These are phyloP conservation scores for Escallonia herrerae DNA, from an alignment of 129 eudicot species.

Conservation along the genomic window DNA sequence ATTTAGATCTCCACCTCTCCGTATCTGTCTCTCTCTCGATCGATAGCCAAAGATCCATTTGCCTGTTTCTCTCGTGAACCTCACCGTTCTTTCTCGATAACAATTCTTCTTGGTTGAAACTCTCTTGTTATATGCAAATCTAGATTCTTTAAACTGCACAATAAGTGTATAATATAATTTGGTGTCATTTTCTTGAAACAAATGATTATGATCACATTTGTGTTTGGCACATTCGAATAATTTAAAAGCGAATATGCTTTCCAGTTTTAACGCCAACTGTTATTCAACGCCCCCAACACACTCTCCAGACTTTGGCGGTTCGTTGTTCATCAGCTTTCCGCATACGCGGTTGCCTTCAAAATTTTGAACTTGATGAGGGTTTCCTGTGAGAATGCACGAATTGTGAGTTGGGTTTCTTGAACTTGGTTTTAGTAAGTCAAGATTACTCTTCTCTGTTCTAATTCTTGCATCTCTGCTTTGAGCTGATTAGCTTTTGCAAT, in stretches of 20 bases:
- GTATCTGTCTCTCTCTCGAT: not conserved
- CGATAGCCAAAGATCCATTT: not conserved
- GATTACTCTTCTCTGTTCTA: constrained; percentile 7
- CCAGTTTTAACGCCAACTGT: constrained; percentile 22
- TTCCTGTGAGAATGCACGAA: too few relatives aligned
- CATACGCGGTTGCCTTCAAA: constrained; percentile 12
- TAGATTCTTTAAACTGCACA: not conserved
- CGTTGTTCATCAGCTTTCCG: constrained; percentile 10
- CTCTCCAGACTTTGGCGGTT: too few relatives aligned
- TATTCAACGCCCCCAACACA: constrained; percentile 7
- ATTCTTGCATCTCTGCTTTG: too few relatives aligned
- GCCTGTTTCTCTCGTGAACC: constrained; percentile 1
- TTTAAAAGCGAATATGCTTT: constrained; percentile 46
- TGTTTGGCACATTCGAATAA: constrained; percentile 44
- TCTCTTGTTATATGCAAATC: not conserved
- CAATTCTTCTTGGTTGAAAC: not conserved
- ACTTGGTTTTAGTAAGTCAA: not conserved
- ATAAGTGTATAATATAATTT: not conserved
- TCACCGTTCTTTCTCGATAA: constrained; percentile 7
- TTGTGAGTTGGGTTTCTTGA: not conserved
- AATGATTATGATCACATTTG: not conserved
- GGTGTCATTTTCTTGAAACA: not conserved
- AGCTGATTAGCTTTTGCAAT: too few relatives aligned
- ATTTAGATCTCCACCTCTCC: constrained; percentile 3
- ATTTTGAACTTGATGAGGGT: too few relatives aligned